phyloP scores from a whole-genome alignment of 106 monocot species.

The Cymbidium sinense region DNA sequence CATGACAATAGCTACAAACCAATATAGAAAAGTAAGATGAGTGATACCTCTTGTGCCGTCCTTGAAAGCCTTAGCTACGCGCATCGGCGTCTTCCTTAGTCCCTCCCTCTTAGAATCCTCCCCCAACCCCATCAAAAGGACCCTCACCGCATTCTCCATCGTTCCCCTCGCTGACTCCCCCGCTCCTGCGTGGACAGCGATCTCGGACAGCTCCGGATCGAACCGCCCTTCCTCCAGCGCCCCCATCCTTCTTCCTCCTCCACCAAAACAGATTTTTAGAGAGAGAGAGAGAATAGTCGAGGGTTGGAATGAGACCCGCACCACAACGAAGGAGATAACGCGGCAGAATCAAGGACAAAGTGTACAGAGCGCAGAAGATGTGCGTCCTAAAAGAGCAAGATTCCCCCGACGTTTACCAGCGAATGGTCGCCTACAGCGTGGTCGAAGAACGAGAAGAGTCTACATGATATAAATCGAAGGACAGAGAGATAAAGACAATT shows the following conservation, averaged over 20 bases:
- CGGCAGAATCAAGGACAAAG: neutral
- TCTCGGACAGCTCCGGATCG: constrained; percentile 4
- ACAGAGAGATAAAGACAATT: too few species aligned
- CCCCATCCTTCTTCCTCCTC: constrained; percentile 13
- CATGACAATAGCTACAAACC: neutral
- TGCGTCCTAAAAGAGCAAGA: neutral
- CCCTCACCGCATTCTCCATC: constrained; percentile 52
- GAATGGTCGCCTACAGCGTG: neutral
- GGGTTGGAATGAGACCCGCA: neutral
- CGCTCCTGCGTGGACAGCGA: neutral
- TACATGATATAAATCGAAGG: too few species aligned
- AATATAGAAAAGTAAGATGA: neutral
- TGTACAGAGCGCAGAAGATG: neutral
- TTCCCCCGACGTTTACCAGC: neutral
- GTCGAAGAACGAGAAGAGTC: too few species aligned
- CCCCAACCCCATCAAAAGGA: constrained; percentile 37
- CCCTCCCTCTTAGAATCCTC: constrained; percentile 53
- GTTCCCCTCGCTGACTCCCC: constrained; percentile 7
- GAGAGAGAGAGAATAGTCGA: neutral
- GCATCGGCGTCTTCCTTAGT: constrained; percentile 50
- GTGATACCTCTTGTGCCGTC: constrained; percentile 46
- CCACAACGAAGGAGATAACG: neutral
- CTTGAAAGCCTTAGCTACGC: constrained; percentile 59
- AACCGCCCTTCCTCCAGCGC: constrained; percentile 14
- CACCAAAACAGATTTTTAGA: neutral